Percentiles rank a stretch among this genome's conserved stretches.
These are phyloP conservation scores for Aspergillus viridinutans DNA, from an alignment of 2,329 filamentous ascomycete species.

Conservation along the genomic window DNA sequence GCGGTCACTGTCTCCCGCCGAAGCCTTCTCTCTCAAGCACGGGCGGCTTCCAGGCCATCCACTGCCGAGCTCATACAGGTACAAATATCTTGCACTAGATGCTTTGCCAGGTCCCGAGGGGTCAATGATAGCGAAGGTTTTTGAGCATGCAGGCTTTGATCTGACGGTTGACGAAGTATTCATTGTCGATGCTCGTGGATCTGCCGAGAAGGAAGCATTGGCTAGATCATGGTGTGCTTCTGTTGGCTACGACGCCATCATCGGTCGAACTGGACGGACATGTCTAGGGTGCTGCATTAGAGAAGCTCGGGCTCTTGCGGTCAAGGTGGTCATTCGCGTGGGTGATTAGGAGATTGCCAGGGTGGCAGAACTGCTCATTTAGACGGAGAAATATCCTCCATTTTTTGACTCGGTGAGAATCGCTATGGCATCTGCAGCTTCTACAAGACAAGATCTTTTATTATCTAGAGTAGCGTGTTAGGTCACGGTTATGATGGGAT, in stretches of 20 bases:
- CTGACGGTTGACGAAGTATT: slow-evolving; percentile 21
- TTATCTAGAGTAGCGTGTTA: background rate
- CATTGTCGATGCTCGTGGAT: slow-evolving; percentile 35
- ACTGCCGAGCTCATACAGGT: slow-evolving; percentile 33
- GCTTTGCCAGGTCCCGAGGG: slow-evolving; percentile 12
- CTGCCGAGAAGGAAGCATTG: slow-evolving; percentile 35
- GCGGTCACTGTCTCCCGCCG: slow-evolving; percentile 4
- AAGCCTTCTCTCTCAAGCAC: slow-evolving; percentile 2
- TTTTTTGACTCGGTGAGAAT: background rate
- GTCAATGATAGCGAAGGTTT: slow-evolving; percentile 5
- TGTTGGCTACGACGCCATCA: slow-evolving; percentile 38
- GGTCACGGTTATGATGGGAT: background rate
- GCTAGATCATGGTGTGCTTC: slow-evolving; percentile 44
- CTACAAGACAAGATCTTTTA: background rate
- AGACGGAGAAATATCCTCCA: too few relatives aligned
- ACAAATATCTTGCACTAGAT: slow-evolving; percentile 29
- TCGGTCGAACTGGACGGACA: slow-evolving; percentile 37
- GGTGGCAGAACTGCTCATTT: too few relatives aligned
- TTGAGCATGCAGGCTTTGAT: background rate
- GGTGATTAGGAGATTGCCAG: slow-evolving; percentile 13
- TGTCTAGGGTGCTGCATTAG: slow-evolving; percentile 41
- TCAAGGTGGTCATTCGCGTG: slow-evolving; percentile 38
- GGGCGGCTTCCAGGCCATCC: slow-evolving; percentile 35
- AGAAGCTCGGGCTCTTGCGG: slow-evolving; percentile 39
- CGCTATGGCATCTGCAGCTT: background rate